Percentiles rank a stretch among this genome's conserved stretches.
phyloP scores from a whole-genome alignment of 768 basidiomycete species.

The Lentinula sp. region DNA sequence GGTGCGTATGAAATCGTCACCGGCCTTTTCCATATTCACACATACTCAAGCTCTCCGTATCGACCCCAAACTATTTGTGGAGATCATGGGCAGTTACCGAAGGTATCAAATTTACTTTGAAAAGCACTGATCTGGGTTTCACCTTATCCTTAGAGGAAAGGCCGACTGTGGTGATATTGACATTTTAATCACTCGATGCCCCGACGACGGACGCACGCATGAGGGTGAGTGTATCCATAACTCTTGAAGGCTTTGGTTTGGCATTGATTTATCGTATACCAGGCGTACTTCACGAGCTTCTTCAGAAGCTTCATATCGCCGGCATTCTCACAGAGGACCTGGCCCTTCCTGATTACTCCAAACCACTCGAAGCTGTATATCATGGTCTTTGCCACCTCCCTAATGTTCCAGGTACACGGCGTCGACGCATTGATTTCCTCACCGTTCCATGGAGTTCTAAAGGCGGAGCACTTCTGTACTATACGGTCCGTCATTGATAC shows the following conservation, averaged over 20 bases:
- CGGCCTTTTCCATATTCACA: neutral
- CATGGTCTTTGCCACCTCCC: slow-evolving; percentile 72
- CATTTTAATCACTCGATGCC: slow-evolving; percentile 74
- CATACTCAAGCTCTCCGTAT: slow-evolving; percentile 51
- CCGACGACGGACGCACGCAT: slow-evolving; percentile 70
- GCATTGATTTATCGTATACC: neutral
- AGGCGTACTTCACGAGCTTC: slow-evolving; percentile 60
- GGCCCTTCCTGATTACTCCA: slow-evolving; percentile 58
- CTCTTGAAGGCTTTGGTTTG: slow-evolving; percentile 1
- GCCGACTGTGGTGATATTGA: slow-evolving; percentile 88
- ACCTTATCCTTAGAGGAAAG: slow-evolving; percentile 50
- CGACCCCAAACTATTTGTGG: slow-evolving; percentile 65
- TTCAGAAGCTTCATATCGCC: slow-evolving; percentile 46
- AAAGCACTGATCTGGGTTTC: neutral
- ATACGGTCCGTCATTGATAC: slow-evolving; percentile 51
- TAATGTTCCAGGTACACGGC: slow-evolving; percentile 29
- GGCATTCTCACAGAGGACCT: slow-evolving; percentile 80
- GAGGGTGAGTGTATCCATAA: slow-evolving; percentile 35
- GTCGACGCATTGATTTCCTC: slow-evolving; percentile 82
- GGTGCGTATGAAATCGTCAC: slow-evolving; percentile 34
- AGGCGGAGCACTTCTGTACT: slow-evolving; percentile 89
- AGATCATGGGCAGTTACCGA: slow-evolving; percentile 91
- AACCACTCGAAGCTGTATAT: slow-evolving; percentile 70
- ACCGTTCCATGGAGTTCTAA: slow-evolving; percentile 72
- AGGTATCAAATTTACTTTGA: slow-evolving; percentile 31